Evolutionary conservation across 371 early-diverging fungal species (phyloP), one percentile per base, ranked within the genome.

Genomic region (Circinella umbellata): DNA sequence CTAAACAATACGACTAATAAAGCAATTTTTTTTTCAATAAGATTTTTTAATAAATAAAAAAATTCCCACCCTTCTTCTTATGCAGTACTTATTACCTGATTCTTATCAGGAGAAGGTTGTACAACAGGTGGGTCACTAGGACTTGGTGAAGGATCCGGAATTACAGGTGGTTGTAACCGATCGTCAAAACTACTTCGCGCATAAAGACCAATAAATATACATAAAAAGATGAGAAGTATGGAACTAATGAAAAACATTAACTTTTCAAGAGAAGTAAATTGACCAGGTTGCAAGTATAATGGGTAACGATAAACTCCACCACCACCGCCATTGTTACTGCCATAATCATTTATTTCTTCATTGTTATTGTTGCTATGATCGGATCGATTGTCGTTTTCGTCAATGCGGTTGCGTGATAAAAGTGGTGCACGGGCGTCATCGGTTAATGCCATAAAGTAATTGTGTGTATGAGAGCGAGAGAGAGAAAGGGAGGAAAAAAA

Each of bases 181-280:
- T 70, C 73, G 35, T 70, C 69, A 34, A 67, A 68, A 57, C 73
- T 78, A 60, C 80, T 80, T 38, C 83, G 68, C 27, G 81, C 84
- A 74, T 81, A 83, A 15, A 83, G 47, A 0, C 81, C 84, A 37
- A 76, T 76, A 69, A 83, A 81, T 42, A 84, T 69, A 64, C 74
- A 84, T 36, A 81, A 20, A 42, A 81, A 53, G 61, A 84, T 78
- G 11, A 84, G 67, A 20, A 83, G 63, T 27, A 80, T 68, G 9
- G 80, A 75, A 54, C 80, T 75, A 5, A 76, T 63, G 63, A 83
- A 84, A 46, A 84, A 84, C 74, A 81, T 73, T 59, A 84, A 70
- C 38, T 84, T 84, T 63, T 81, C 82, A n/a, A 84, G 64, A 14
- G 80, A 80, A 4, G 78, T 80, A 69, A 84, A 84, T 68, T 80